A percentile compares a stretch with the other conserved stretches of the same genome.
Conservation (phyloP, 2,329 filamentous ascomycete species). For the Diaporthe sp. region DNA sequence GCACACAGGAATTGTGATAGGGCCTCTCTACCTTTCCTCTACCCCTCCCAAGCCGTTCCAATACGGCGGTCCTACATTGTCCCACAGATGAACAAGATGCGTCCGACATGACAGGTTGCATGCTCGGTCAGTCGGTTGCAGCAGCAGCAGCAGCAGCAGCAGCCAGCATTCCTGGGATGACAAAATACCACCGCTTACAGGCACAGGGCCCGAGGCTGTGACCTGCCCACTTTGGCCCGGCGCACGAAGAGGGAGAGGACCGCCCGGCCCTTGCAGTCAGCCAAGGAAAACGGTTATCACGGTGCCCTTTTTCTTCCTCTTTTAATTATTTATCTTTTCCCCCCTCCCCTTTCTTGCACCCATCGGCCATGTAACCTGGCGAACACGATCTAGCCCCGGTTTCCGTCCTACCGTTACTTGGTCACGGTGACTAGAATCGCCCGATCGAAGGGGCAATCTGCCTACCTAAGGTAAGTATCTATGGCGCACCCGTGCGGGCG, state of each 20-base stretch:
- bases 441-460: conserved; percentile 18
- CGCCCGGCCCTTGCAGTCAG: neutral
- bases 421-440: conserved; percentile 16
- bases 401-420: neutral
- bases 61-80: conserved; percentile 12
- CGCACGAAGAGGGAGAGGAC: neutral
- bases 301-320: neutral
- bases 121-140: conserved; percentile 13
- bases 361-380: conserved; percentile 21
- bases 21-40: neutral
- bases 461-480: neutral
- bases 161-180: neutral
- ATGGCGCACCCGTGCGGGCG: neutral
- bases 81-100: conserved; percentile 35
- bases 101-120: conserved; percentile 38
- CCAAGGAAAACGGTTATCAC: conserved; percentile 1
- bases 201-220: neutral
- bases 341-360: neutral
- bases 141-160: neutral
- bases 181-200: neutral
- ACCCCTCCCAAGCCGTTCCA: neutral
- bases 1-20: conserved; percentile 27
- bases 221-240: neutral
- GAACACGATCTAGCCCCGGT: conserved; percentile 6
- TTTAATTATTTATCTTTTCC: neutral